Percentiles rank a stretch among this genome's conserved stretches.
These are phyloP conservation scores for Oemleria cerasiformis DNA, from an alignment of 306 rosid genomes.

Conservation along the genomic window DNA sequence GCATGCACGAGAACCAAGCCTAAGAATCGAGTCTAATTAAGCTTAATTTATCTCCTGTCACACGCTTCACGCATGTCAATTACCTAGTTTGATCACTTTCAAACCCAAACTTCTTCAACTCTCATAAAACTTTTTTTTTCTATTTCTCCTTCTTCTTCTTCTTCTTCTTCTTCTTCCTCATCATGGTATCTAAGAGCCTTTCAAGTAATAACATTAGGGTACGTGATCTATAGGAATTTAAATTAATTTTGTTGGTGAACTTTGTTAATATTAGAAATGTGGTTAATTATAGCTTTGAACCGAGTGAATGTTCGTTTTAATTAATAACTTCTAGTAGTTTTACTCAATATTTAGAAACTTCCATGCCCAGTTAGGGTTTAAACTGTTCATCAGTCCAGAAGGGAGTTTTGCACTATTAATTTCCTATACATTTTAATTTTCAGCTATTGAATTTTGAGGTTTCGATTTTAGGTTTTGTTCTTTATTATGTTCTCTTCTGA, in stretches of 20 bases:
- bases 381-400: not conserved
- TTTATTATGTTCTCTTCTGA: not conserved
- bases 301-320: not conserved
- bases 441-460: not conserved
- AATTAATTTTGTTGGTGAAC: not conserved
- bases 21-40: not conserved
- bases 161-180: too few species aligned
- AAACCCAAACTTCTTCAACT: not conserved
- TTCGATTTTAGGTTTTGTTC: too few species aligned
- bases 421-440: not conserved
- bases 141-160: not conserved
- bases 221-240: not conserved
- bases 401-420: not conserved
- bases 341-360: not conserved
- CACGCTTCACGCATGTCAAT: not conserved
- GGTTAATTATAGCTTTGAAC: not conserved
- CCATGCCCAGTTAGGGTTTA: not conserved
- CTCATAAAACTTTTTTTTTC: not conserved
- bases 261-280: conserved; percentile 6
- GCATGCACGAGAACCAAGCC: not conserved
- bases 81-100: too few species aligned
- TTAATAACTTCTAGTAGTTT: not conserved
- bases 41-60: not conserved
- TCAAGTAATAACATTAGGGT: too few species aligned
- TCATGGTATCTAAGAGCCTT: too few species aligned